phyloP scores from a whole-genome alignment of 441 rosid genomes.

The Mallotus repandus region DNA sequence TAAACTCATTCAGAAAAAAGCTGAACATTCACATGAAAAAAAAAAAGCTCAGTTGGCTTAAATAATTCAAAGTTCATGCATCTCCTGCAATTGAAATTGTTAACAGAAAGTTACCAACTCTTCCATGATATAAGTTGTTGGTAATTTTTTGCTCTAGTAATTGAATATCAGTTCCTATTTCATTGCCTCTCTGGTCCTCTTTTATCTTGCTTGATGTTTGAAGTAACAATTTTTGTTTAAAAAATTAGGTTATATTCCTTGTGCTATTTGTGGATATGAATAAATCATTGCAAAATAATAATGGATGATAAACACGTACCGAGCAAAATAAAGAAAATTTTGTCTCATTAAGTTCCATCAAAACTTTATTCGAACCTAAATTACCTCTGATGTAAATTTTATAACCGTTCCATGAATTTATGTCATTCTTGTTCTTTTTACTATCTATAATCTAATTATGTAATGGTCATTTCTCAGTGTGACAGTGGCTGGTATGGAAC shows the following conservation, averaged over 20 bases:
- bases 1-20: neutral
- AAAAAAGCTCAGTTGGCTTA: neutral
- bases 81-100: neutral
- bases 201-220: neutral
- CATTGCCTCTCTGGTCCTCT: neutral
- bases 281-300: neutral
- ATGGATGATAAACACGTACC: neutral
- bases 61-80: neutral
- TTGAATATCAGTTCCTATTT: neutral
- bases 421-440: neutral
- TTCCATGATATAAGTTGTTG: neutral
- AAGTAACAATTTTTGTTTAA: neutral
- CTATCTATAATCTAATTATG: conserved; percentile 15
- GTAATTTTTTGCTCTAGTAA: neutral
- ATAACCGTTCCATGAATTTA: conserved; percentile 5
- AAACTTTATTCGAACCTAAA: neutral
- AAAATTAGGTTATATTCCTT: neutral
- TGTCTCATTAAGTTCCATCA: neutral
- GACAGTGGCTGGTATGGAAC: conserved; percentile 85
- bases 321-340: neutral
- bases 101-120: neutral
- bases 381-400: neutral
- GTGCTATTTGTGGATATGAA: neutral
- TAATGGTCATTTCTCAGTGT: conserved; percentile 53
- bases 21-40: neutral